Evolutionary conservation across 139 green algal species (phyloP).

Genomic region (Chlamydomonas eustigma): DNA sequence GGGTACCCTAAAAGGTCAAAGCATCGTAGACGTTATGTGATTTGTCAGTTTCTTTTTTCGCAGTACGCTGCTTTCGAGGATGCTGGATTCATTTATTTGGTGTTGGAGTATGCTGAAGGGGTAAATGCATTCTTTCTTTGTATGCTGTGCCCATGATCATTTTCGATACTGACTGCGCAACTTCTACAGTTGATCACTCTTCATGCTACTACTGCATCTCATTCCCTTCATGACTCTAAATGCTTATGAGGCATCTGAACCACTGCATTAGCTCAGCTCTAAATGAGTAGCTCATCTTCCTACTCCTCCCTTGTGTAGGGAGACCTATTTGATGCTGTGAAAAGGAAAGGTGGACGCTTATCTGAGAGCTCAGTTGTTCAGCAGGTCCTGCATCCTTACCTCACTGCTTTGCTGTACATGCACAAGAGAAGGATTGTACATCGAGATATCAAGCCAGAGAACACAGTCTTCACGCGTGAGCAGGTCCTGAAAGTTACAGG

Average conservation of each 20-base stretch:
- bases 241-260: not conserved
- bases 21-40: too few relatives aligned
- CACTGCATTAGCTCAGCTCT: not conserved
- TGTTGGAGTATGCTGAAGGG: constrained; percentile 73
- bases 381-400: constrained; percentile 46
- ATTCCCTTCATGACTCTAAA: not conserved
- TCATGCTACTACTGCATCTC: not conserved
- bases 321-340: constrained; percentile 15
- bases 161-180: too few relatives aligned
- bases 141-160: too few relatives aligned
- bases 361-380: not conserved
- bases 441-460: constrained; percentile 67
- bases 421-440: constrained; percentile 56
- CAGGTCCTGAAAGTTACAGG: constrained; percentile 31
- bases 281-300: not conserved
- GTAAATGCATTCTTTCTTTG: too few relatives aligned
- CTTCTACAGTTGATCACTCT: not conserved
- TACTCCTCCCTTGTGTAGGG: not conserved
- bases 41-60: not conserved
- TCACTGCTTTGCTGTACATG: constrained; percentile 51
- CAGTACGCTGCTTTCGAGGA: constrained; percentile 85
- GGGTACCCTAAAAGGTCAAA: too few relatives aligned
- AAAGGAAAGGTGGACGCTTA: constrained; percentile 2
- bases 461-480: constrained; percentile 62
- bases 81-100: constrained; percentile 72